A percentile compares a stretch with the other conserved stretches of the same genome.
Evolutionary conservation across 495 filamentous ascomycete genomes (phyloP).

Genomic region (Podospora conica): DNA sequence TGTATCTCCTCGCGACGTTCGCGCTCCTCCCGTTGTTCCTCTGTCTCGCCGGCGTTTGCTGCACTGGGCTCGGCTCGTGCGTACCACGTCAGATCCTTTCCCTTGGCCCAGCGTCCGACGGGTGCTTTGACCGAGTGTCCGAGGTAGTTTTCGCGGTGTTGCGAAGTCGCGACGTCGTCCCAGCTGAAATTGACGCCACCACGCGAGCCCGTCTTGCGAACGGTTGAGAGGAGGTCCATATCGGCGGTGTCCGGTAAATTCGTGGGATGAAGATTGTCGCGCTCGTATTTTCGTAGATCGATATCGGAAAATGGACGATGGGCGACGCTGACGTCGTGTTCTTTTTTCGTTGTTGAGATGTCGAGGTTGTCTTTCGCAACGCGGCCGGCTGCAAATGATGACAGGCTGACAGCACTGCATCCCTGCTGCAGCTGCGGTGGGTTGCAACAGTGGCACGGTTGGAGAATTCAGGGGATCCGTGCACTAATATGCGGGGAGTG

Average conservation of each 20-base stretch:
- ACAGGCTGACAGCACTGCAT: not conserved
- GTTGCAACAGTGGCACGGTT: not conserved
- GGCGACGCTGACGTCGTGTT: not conserved
- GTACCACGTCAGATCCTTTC: conserved; percentile 85
- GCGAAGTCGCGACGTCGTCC: conserved; percentile 83
- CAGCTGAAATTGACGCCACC: conserved; percentile 94
- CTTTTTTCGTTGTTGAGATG: not conserved
- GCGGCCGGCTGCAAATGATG: not conserved
- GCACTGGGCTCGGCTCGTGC: conserved; percentile 56
- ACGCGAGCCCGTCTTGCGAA: conserved; percentile 90
- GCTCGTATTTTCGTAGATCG: not conserved
- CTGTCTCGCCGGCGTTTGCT: conserved; percentile 46
- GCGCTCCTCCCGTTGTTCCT: conserved; percentile 54
- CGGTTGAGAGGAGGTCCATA: conserved; percentile 94
- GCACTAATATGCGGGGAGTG: not conserved
- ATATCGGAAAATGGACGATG: not conserved
- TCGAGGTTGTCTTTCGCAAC: not conserved
- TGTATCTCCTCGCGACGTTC: conserved; percentile 74
- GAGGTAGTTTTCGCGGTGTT: conserved; percentile 93
- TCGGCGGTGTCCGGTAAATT: not conserved
- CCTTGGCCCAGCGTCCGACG: conserved; percentile 92
- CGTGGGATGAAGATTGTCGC: not conserved
- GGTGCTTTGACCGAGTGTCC: conserved; percentile 94
- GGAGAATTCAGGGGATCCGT: not conserved
- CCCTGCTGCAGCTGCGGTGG: not conserved